Conservation (phyloP, 495 filamentous ascomycete species). For the Evernia prunastri region DNA sequence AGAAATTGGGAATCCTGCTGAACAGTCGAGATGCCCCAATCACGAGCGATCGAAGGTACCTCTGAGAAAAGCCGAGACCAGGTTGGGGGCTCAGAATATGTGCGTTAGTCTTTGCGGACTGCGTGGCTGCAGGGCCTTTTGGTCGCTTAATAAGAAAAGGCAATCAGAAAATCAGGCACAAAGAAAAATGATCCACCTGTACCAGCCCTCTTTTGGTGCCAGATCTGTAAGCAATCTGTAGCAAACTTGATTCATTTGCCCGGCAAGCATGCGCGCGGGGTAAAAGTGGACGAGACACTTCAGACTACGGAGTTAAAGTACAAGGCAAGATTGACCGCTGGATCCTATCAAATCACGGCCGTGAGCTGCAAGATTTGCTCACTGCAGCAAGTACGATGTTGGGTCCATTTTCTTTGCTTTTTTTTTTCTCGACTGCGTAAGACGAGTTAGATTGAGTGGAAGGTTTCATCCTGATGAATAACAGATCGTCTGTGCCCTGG, state of each 20-base stretch:
- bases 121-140: conserved; percentile 13
- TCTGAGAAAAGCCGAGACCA: conserved; percentile 16
- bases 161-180: background rate
- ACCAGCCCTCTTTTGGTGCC: conserved; percentile 17
- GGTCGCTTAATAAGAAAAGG: conserved; percentile 26
- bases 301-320: background rate
- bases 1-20: conserved; percentile 19
- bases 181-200: background rate
- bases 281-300: background rate
- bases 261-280: conserved; percentile 26
- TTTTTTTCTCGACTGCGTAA: background rate
- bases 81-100: conserved; percentile 18
- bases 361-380: conserved; percentile 9
- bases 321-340: background rate
- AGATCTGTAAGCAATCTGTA: conserved; percentile 23
- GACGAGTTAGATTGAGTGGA: conserved; percentile 5
- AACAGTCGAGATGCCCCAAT: conserved; percentile 19
- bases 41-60: conserved; percentile 14
- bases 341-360: conserved; percentile 8
- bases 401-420: background rate
- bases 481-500: conserved; percentile 7
- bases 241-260: conserved; percentile 27
- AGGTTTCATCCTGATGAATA: conserved; percentile 18
- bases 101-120: conserved; percentile 19
- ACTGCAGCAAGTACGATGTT: conserved; percentile 3